A percentile compares a stretch with the other conserved stretches of the same genome.
Evolutionary conservation across 768 basidiomycete genomes (phyloP).

Genomic region (Pisolithus albus): DNA sequence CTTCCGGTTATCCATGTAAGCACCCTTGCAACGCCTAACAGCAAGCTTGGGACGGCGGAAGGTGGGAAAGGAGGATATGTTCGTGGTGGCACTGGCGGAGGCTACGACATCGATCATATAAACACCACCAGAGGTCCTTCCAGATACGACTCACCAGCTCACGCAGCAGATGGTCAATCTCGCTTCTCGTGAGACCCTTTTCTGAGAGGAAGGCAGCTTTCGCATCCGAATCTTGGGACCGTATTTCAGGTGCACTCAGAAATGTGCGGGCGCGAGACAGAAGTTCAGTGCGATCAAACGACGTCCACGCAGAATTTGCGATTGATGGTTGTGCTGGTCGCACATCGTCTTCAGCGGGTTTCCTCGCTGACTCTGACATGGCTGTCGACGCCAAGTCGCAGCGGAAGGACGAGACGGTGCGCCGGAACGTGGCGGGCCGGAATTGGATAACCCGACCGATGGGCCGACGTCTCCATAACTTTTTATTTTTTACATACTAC

Average conservation of each 20-base stretch:
- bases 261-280: constrained; percentile 55
- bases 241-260: constrained; percentile 58
- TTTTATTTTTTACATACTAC: too few species aligned
- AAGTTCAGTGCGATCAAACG: constrained; percentile 35
- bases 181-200: constrained; percentile 58
- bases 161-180: constrained; percentile 53
- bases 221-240: constrained; percentile 44
- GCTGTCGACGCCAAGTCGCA: too few species aligned
- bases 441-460: too few species aligned
- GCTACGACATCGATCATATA: constrained; percentile 10
- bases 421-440: too few species aligned
- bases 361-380: too few species aligned
- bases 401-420: too few species aligned
- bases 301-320: neutral
- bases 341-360: too few species aligned
- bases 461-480: too few species aligned
- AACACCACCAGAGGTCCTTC: neutral
- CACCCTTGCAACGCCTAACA: constrained; percentile 55
- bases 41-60: constrained; percentile 59
- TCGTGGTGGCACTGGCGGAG: constrained; percentile 57
- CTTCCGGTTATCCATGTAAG: constrained; percentile 63
- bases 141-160: constrained; percentile 41
- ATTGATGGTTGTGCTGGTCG: too few species aligned
- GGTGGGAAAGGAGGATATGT: constrained; percentile 67
- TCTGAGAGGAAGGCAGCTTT: constrained; percentile 63